Evolutionary conservation across 2,329 filamentous ascomycete genomes (phyloP), one percentile per base, ranked within the genome.

Genomic region (Alternaria rosae): DNA sequence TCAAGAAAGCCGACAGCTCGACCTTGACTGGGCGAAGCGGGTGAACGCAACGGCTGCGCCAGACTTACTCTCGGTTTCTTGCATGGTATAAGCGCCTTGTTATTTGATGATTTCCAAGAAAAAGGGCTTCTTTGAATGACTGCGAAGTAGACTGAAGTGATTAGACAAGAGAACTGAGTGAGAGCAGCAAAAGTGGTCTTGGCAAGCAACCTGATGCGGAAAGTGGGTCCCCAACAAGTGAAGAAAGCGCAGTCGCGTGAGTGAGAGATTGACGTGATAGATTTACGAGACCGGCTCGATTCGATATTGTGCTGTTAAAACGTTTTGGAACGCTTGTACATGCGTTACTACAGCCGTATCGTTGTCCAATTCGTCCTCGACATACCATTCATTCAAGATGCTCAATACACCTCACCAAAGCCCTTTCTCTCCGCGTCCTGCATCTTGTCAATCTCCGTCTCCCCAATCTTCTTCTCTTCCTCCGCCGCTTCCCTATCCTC

Each of bases 321-420:
- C 47, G 28, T 35, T 25, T 23, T 23, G 28, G n/a, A 10, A 50
- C 28, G 13, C 35, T 10, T 9, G 20, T 6, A 15, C 20, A 26
- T 32, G 28, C 6, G 17, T 21, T 32, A 20, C 30, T 50, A 50
- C 47, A 35, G 13, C 28, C 30, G 28, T 15, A 35, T 51, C 35
- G 30, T 25, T 15, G 9, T n/a, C 30, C 17, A 1, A 6, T 9
- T 51, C 28, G 6, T 51, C 21, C n/a, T 35, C 13, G 20, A 17
- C 47, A 12, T 12, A 20, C 1, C 28, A n/a, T 35, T 38, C 30
- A 7, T 23, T 11, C 30, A 35, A n/a, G 13, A 51, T 23, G 15
- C 20, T 56, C 59, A 79, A 59, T 80, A 79, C 2, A 79, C 68
- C 59, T 79, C 76, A 11, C 67, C 70, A 28, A 78, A 68, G 1